phyloP scores from a whole-genome alignment of 169 alveolate genomes.

The Eimeria zaria region DNA sequence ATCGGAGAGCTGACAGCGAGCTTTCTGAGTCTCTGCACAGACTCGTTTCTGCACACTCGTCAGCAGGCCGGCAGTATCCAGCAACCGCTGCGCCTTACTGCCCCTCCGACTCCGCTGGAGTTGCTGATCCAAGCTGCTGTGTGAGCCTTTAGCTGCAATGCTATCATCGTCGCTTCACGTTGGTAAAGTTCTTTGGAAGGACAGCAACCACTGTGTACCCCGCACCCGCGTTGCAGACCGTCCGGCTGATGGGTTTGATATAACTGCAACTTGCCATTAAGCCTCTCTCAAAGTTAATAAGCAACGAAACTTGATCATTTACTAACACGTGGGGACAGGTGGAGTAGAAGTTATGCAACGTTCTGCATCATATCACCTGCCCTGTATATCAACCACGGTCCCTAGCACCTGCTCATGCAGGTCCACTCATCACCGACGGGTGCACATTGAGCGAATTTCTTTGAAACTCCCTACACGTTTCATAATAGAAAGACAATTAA shows the following conservation, averaged over 20 bases:
- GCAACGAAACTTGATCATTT: neutral
- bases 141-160: neutral
- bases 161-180: neutral
- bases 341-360: neutral
- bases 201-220: neutral
- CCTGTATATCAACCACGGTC: neutral
- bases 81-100: neutral
- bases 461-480: neutral
- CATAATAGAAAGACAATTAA: neutral
- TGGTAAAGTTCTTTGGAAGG: neutral
- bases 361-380: neutral
- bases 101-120: neutral
- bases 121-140: neutral
- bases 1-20: neutral
- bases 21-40: neutral
- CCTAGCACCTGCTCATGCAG: neutral
- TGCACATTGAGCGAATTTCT: neutral
- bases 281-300: neutral
- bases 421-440: neutral
- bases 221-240: neutral
- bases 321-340: neutral
- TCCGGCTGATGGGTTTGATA: neutral
- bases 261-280: neutral
- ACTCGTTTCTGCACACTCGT: neutral
- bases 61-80: neutral